phyloP scores from a whole-genome alignment of 1,284 basidiomycete species.

The Puccinia horiana region DNA sequence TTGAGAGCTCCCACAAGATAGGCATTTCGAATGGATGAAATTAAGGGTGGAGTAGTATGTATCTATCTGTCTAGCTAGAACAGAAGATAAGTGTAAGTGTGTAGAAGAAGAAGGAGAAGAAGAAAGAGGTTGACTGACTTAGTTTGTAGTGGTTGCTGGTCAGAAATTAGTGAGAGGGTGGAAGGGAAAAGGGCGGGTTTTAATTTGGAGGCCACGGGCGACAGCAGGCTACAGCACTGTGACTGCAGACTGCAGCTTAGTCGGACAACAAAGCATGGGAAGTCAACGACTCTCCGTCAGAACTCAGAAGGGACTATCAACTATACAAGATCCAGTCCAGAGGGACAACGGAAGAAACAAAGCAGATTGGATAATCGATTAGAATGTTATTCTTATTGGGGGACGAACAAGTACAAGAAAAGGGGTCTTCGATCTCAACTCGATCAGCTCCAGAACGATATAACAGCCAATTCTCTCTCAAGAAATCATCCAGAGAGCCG shows the following conservation, averaged over 20 bases:
- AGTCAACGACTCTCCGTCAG: too few species aligned
- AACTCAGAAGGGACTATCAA: too few species aligned
- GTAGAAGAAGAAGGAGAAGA: neutral
- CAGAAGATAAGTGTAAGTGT: too few species aligned
- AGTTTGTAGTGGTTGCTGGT: neutral
- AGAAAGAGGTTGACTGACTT: neutral
- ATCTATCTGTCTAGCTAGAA: too few species aligned
- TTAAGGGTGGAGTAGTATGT: neutral
- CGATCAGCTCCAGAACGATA: neutral
- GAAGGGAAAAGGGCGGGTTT: neutral
- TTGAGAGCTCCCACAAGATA: slow-evolving; percentile 32
- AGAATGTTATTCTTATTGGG: neutral
- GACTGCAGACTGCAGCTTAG: too few species aligned
- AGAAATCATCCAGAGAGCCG: too few species aligned
- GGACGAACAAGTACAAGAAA: neutral
- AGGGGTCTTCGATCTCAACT: neutral
- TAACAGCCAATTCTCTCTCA: too few species aligned
- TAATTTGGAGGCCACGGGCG: too few species aligned
- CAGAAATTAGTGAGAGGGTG: neutral
- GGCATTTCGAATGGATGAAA: slow-evolving; percentile 21
- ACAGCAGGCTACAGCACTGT: too few species aligned
- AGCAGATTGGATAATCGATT: neutral
- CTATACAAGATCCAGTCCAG: too few species aligned
- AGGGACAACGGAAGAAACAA: too few species aligned
- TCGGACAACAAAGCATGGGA: too few species aligned